Evolutionary conservation across 495 filamentous ascomycete species (phyloP), one percentile per base, ranked within the genome.

Genomic region (Neurospora sp.): DNA sequence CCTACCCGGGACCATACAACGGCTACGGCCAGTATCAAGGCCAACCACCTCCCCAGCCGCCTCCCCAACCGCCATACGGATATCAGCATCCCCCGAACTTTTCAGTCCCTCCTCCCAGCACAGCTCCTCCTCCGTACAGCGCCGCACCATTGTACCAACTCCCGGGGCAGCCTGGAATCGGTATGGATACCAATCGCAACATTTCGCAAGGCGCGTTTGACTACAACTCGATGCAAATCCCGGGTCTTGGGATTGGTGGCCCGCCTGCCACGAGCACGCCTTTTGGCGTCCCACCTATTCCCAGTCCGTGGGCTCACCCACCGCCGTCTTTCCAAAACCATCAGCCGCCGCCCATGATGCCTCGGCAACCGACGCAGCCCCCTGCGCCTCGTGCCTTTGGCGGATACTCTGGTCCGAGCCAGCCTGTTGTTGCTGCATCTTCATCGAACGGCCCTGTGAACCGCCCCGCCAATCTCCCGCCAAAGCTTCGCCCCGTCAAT

Each of bases 161-260:
- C 2, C 27, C 22, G 27, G 53, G 53, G 1, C 53, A 65, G 53
- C 53, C 53, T 37, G 53, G 53, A 35, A 8, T 65, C 22, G 53
- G 53, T 35, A 35, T 65, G 14, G 77, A 81, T 40, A 79, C 70
- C 8, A 69, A 76, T 42, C 74, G 40, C 35, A 72, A 73, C 37
- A 38, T 70, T 2, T 73, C 76, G n/a, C 79, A 81, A 27, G 69
- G 35, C 10, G 78, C 84, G 7, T 85, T 78, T 70, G 73, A 81
- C 59, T 79, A 79, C 59, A 85, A 85, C 70, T 76, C 82, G 2
- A 79, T 71, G 14, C 76, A 74, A 44, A 85, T 85, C 40, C 84
- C 84, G 9, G 84, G 84, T 2, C 75, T 86, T 40, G 83, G 81
- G 20, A 78, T 84, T 70, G 74, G 72, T 0, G 69, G 70, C 14